phyloP scores from a whole-genome alignment of 2,329 filamentous ascomycete species.

The Fusarium torulosum region DNA sequence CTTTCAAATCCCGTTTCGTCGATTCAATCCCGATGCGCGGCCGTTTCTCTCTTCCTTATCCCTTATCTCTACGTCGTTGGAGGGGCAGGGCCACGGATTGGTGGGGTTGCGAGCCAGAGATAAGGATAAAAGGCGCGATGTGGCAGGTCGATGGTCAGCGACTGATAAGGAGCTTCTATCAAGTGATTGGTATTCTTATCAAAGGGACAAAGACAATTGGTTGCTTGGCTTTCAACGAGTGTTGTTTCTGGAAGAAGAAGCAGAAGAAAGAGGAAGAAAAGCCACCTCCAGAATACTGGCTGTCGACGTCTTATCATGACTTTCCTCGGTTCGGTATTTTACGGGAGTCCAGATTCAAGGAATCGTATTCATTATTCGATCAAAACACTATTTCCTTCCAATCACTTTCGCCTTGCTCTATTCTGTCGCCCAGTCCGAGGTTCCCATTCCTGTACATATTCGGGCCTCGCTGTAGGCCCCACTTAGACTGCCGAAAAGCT shows the following conservation, averaged over 20 bases:
- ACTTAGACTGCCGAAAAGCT: constrained; percentile 31
- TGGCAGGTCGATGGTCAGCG: constrained; percentile 5
- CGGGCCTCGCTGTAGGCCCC: constrained; percentile 13
- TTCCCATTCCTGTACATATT: constrained; percentile 26
- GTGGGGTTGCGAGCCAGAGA: constrained; percentile 43
- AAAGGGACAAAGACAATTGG: background rate
- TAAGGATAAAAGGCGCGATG: constrained; percentile 29
- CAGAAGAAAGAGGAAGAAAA: background rate
- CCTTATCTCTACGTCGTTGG: constrained; percentile 42
- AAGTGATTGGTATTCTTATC: constrained; percentile 28
- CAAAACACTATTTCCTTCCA: constrained; percentile 23
- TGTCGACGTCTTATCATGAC: constrained; percentile 31
- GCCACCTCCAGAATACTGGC: constrained; percentile 25
- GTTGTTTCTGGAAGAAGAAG: constrained; percentile 12
- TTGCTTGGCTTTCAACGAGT: constrained; percentile 17
- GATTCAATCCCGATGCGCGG: constrained; percentile 9
- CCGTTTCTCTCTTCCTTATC: constrained; percentile 17
- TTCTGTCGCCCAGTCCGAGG: constrained; percentile 4
- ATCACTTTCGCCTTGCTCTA: constrained; percentile 9
- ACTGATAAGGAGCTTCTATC: constrained; percentile 29
- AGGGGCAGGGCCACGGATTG: constrained; percentile 32
- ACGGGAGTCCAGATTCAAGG: background rate
- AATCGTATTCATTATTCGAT: constrained; percentile 34
- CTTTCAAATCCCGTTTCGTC: constrained; percentile 5
- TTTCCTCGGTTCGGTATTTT: constrained; percentile 23